Evolutionary conservation across 208 protist species (phyloP).

Genomic region (Acanthamoeba royreba): DNA sequence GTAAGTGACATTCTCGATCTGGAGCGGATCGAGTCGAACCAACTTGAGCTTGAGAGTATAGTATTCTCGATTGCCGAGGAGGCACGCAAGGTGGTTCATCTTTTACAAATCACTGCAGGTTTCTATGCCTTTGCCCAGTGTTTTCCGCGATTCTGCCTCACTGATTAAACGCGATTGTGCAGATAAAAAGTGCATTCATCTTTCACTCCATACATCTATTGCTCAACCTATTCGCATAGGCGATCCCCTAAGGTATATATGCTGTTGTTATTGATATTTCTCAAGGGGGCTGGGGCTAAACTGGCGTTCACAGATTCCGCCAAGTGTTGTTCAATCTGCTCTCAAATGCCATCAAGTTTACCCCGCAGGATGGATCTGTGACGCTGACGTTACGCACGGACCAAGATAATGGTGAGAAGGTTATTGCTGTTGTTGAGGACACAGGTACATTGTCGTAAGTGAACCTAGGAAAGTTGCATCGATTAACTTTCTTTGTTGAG

Average conservation of each 20-base stretch:
- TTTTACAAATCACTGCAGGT: not conserved
- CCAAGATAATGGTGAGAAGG: not conserved
- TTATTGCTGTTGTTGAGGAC: not conserved
- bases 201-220: not conserved
- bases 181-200: not conserved
- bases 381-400: not conserved
- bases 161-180: too few species aligned
- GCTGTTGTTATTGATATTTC: too few species aligned
- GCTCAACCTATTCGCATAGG: not conserved
- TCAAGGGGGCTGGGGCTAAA: too few species aligned
- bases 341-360: not conserved
- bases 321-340: not conserved
- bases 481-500: too few species aligned
- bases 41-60: not conserved
- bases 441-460: not conserved
- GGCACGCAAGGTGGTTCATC: not conserved
- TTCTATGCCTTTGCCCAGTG: too few species aligned
- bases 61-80: not conserved
- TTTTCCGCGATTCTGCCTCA: too few species aligned
- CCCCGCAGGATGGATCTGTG: not conserved
- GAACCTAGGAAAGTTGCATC: too few species aligned
- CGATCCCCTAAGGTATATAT: not conserved
- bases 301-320: not conserved
- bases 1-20: not conserved
- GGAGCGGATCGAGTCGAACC: not conserved